Evolutionary conservation across 1,284 basidiomycete species (phyloP).

Genomic region (Trametes hirsuta): DNA sequence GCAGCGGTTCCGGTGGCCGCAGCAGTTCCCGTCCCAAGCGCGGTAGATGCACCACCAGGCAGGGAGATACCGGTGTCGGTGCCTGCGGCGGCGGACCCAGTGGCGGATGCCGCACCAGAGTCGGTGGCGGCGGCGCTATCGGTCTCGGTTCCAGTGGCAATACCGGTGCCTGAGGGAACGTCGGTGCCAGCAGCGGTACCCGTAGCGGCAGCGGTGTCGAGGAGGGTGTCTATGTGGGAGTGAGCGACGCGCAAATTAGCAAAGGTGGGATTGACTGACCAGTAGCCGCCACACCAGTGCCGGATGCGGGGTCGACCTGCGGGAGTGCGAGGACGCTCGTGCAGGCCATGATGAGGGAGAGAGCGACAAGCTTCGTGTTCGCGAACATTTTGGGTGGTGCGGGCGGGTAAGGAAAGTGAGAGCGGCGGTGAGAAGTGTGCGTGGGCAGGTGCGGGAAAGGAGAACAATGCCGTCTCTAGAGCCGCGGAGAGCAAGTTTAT

Average conservation of each 20-base stretch:
- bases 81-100: background rate
- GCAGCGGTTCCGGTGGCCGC: background rate
- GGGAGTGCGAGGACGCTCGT: constrained; percentile 13
- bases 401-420: background rate
- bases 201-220: background rate
- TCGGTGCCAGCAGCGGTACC: background rate
- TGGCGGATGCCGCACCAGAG: background rate
- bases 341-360: constrained; percentile 20
- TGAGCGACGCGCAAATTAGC: background rate
- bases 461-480: background rate
- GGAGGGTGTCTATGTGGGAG: background rate
- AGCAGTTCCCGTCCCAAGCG: background rate
- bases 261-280: background rate
- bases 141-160: constrained; percentile 1
- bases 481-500: background rate
- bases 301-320: constrained; percentile 3
- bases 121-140: background rate
- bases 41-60: background rate
- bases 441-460: background rate
- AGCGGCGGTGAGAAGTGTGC: background rate
- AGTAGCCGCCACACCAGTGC: background rate
- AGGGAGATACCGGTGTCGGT: background rate
- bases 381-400: constrained; percentile 15
- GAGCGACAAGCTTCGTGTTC: constrained; percentile 20
- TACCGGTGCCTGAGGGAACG: background rate